These are phyloP conservation scores for Trichomonascaceae sp. DNA, from an alignment of 1,139 yeast species.

Conservation along the genomic window DNA sequence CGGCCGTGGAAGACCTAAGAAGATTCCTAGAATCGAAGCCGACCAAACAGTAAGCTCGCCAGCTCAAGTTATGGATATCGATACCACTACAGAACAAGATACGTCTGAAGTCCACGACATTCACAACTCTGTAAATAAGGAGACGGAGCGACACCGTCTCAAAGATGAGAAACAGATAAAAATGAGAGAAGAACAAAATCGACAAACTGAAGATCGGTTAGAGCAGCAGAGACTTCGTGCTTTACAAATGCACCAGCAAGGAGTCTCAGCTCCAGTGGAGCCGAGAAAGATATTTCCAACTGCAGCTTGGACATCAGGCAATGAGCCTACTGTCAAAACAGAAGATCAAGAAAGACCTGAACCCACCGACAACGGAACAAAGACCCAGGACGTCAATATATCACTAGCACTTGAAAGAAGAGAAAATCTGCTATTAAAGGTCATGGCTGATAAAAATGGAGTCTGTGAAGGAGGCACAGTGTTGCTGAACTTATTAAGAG, in stretches of 20 bases:
- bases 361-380: neutral
- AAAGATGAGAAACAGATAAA: neutral
- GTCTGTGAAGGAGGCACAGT: slow-evolving; percentile 28
- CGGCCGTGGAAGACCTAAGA: slow-evolving; percentile 9
- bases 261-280: neutral
- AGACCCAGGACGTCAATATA: neutral
- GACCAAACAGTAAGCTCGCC: neutral
- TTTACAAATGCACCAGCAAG: neutral
- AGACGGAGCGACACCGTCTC: neutral
- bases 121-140: neutral
- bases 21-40: neutral
- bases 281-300: neutral
- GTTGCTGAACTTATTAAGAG: slow-evolving; percentile 23
- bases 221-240: neutral
- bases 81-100: neutral
- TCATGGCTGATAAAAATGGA: slow-evolving; percentile 31
- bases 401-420: slow-evolving; percentile 34
- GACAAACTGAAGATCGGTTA: neutral
- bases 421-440: slow-evolving; percentile 26
- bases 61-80: neutral
- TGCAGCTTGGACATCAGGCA: neutral
- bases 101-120: neutral
- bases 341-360: neutral
- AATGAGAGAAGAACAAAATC: neutral
- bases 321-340: neutral